Conservation (phyloP, 2,329 filamentous ascomycete species). For the Myriosclerotinia duriaeana region DNA sequence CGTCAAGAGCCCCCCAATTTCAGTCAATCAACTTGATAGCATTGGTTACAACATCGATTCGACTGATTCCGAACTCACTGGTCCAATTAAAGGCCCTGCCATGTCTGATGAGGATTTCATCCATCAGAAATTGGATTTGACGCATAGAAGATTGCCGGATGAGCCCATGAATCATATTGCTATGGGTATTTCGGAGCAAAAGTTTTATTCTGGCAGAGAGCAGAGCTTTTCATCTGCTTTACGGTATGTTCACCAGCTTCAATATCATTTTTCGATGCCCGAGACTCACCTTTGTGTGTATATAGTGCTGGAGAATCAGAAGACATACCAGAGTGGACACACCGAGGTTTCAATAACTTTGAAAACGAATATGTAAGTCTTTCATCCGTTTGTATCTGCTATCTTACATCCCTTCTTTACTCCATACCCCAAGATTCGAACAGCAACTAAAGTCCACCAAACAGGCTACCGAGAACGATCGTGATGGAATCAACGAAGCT, state of each 20-base stretch:
- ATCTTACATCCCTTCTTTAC: neutral
- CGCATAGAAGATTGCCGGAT: neutral
- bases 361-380: slow-evolving; percentile 2
- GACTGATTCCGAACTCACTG: neutral
- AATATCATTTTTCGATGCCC: too few relatives aligned
- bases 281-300: neutral
- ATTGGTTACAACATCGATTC: neutral
- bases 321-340: neutral
- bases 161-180: neutral
- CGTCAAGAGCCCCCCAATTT: neutral
- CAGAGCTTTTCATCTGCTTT: neutral
- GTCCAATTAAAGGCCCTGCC: neutral
- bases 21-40: neutral
- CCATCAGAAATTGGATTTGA: neutral
- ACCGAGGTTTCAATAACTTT: neutral
- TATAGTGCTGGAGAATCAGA: neutral
- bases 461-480: neutral
- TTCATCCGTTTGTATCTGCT: neutral
- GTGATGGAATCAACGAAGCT: neutral
- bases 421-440: neutral
- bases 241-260: neutral
- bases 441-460: neutral
- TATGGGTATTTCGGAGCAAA: neutral
- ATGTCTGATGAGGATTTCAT: neutral
- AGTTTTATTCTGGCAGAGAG: neutral